Conservation (phyloP, 1,284 basidiomycete genomes). For the Apiotrichum domesticum region DNA sequence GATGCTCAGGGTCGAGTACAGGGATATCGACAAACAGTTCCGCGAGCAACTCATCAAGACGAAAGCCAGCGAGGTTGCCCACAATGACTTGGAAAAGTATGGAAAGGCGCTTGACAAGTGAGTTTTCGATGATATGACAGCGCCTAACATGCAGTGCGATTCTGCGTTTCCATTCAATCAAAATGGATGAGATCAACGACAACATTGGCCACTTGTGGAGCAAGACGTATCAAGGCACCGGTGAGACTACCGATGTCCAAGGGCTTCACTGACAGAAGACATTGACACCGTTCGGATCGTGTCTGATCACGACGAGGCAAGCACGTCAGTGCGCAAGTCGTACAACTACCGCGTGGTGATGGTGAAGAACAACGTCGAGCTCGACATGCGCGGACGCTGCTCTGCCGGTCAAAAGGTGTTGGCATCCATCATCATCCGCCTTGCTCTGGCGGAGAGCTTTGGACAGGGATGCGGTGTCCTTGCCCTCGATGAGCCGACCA, state of each 20-base stretch:
- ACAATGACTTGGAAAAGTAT: constrained; percentile 93
- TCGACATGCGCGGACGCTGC: constrained; percentile 99
- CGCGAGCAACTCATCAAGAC: constrained; percentile 88
- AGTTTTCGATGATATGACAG: constrained; percentile 25
- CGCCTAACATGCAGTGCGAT: constrained; percentile 62
- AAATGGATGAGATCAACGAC: constrained; percentile 99
- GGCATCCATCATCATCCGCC: constrained; percentile 96
- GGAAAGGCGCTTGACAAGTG: constrained; percentile 91
- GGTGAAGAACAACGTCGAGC: constrained; percentile 97
- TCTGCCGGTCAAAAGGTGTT: constrained; percentile 98
- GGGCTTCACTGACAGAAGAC: constrained; percentile 52
- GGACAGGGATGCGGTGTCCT: constrained; percentile 96
- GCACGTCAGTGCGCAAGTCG: constrained; percentile 68
- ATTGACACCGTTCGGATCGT: constrained; percentile 96
- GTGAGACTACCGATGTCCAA: constrained; percentile 48
- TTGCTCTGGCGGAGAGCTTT: constrained; percentile 96
- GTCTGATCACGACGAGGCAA: constrained; percentile 78
- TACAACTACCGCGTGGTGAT: constrained; percentile 99
- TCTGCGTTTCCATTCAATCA: constrained; percentile 96
- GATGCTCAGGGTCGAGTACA: constrained; percentile 76
- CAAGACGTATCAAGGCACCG: constrained; percentile 97
- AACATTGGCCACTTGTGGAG: constrained; percentile 95
- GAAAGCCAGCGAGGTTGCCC: constrained; percentile 95
- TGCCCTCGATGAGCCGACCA: constrained; percentile 96
- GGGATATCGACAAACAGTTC: constrained; percentile 77